A percentile compares a stretch with the other conserved stretches of the same genome.
Evolutionary conservation across 306 rosid species (phyloP).

Genomic region (Ormosia emarginata): DNA sequence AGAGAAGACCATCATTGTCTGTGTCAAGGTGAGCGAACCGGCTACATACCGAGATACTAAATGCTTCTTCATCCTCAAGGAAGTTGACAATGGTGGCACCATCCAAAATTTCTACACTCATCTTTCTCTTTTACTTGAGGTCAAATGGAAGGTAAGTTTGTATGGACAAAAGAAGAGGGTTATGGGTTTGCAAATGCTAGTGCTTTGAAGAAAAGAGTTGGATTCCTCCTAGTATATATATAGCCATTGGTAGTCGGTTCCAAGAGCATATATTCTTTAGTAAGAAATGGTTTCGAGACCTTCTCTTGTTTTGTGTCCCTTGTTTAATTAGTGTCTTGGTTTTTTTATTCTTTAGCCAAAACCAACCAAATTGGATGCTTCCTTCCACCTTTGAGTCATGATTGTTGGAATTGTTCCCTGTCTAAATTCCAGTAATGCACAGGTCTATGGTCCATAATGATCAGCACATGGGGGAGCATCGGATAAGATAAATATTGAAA

Average conservation of each 20-base stretch:
- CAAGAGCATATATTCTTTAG: conserved; percentile 19
- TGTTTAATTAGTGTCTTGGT: neutral
- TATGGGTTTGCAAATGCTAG: conserved; percentile 13
- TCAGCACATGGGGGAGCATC: neutral
- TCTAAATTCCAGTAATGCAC: neutral
- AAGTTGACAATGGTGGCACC: conserved; percentile 63
- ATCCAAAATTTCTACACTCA: conserved; percentile 76
- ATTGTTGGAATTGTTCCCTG: neutral
- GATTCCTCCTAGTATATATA: neutral
- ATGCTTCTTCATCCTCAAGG: conserved; percentile 73
- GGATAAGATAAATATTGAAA: neutral
- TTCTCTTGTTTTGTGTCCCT: conserved; percentile 17
- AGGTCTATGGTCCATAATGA: neutral
- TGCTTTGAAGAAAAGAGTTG: conserved; percentile 20
- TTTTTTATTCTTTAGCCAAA: conserved; percentile 14
- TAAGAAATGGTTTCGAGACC: conserved; percentile 13
- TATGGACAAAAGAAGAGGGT: neutral
- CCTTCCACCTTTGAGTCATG: neutral
- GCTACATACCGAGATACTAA: conserved; percentile 17
- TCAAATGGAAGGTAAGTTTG: conserved; percentile 7
- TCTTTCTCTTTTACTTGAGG: conserved; percentile 21
- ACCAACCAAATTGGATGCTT: conserved; percentile 17
- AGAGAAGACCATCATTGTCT: conserved; percentile 58
- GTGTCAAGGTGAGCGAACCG: conserved; percentile 57
- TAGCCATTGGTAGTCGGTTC: conserved; percentile 3